Evolutionary conservation across 1,139 yeast species (phyloP).

Genomic region (Geotrichum cucujoidarum): DNA sequence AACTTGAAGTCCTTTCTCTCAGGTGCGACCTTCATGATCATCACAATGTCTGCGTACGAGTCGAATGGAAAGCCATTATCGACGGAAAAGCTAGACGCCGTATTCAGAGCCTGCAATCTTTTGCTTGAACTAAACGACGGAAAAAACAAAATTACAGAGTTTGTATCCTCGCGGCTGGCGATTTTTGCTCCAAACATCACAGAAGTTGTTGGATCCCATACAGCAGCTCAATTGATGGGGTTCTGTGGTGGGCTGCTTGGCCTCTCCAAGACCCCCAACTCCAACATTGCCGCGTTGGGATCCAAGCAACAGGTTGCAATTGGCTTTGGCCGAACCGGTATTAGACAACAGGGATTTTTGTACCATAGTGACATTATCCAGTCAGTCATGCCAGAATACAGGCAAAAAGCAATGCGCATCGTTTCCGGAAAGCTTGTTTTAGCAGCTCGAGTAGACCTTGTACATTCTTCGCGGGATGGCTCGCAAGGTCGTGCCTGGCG

Average conservation of each 20-base stretch:
- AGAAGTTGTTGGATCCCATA: constrained; percentile 63
- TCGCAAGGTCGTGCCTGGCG: constrained; percentile 54
- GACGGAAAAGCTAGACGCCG: constrained; percentile 39
- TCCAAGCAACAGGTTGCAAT: constrained; percentile 49
- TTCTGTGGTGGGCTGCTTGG: constrained; percentile 68
- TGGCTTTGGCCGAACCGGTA: constrained; percentile 44
- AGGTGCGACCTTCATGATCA: constrained; percentile 63
- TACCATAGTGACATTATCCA: constrained; percentile 37
- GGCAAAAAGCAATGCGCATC: constrained; percentile 70
- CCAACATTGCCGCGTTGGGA: constrained; percentile 79
- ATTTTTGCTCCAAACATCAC: constrained; percentile 76
- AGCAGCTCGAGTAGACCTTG: constrained; percentile 77
- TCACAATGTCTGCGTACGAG: constrained; percentile 67
- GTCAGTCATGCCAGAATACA: constrained; percentile 50
- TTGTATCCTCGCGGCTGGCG: constrained; percentile 54
- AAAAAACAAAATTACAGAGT: constrained; percentile 45
- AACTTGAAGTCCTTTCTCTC: constrained; percentile 44
- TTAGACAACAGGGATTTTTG: constrained; percentile 58
- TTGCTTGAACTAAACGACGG: constrained; percentile 46
- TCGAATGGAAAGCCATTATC: constrained; percentile 38
- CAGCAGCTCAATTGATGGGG: constrained; percentile 71
- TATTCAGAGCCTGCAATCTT: constrained; percentile 47
- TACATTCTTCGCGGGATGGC: constrained; percentile 45
- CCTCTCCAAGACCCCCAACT: constrained; percentile 68
- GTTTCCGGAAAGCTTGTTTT: constrained; percentile 73